Evolutionary conservation across 768 basidiomycete genomes (phyloP).

Genomic region (Megacollybia marginata): DNA sequence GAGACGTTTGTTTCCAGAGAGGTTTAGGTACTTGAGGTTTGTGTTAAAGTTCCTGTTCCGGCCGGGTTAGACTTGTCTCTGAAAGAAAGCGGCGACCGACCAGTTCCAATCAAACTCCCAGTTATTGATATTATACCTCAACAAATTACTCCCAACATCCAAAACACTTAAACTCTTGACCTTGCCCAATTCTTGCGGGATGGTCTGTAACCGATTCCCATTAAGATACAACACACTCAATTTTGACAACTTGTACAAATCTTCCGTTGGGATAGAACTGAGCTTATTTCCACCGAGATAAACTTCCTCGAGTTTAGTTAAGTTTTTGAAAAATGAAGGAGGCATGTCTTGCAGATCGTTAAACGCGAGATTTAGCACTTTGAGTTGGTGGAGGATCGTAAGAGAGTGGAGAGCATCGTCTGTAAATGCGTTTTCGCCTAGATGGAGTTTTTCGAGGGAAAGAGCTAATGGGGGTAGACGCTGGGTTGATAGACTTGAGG

Average conservation of each 20-base stretch:
- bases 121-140: constrained; percentile 97
- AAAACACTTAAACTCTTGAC: constrained; percentile 71
- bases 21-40: constrained; percentile 86
- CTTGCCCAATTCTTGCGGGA: constrained; percentile 87
- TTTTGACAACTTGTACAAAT: constrained; percentile 62
- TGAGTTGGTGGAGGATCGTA: constrained; percentile 68
- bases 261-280: constrained; percentile 83
- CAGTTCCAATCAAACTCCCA: constrained; percentile 99
- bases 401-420: constrained; percentile 74
- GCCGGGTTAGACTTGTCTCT: not conserved
- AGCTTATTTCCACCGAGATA: constrained; percentile 96
- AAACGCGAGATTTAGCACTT: constrained; percentile 86
- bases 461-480: constrained; percentile 53
- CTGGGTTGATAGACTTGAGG: constrained; percentile 17
- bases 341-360: constrained; percentile 92
- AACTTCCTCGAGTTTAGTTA: constrained; percentile 72
- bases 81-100: constrained; percentile 32
- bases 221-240: constrained; percentile 81
- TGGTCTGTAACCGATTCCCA: constrained; percentile 86
- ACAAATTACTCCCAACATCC: constrained; percentile 87
- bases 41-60: constrained; percentile 87
- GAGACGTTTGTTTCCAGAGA: constrained; percentile 94
- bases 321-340: constrained; percentile 61
- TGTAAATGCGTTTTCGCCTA: constrained; percentile 84
- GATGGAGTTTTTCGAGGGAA: constrained; percentile 70